Base-by-base conservation (phyloP, 192 early-diverging fungal species). In the Jimgerdemannia flammicorona region DNA sequence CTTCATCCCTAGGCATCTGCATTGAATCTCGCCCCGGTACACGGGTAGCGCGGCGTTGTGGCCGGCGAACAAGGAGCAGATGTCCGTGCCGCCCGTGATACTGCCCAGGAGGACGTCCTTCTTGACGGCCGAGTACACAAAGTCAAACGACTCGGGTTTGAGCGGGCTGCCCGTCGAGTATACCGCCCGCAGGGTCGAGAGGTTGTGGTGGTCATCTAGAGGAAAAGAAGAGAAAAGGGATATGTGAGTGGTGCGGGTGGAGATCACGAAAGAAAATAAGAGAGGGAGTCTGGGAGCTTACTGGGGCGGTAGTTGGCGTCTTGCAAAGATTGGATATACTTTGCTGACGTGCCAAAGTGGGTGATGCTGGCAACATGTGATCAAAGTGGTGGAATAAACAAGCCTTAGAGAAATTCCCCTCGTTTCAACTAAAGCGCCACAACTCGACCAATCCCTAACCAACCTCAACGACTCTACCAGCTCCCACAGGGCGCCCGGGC, bases 41-140 rank as follows among this genome's bases (percentile, higher is more conserved):
- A 98, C 97, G 3, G 96, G 95, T 8, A 95, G 84, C n/a, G 93
- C 89, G 3, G 90, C 85, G 72, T 97, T 97, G 77, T 95, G 94
- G 11, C 95, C 95, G 40, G 93, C 94, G 87, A 99, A 99, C 70
- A 98, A 83, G 10, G 97, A 98, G 79, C 93, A 94, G 72, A 99
- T 97, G 76, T 99, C 98, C 3, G 98, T 99, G 29, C 98, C 98
- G 41, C 98, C 95, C 54, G 97, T 97, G 78, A 99, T 97, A 3
- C 95, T 96, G 44, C 97, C 95, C 65, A 99, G 80, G 39, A 95
- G 84, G 11, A 99, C 78, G 78, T 97, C 91, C 71, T 83, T 66
- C 79, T 97, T 96, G 84, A 99, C 91, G 70, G 90, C 83, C 11
- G 83, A 72, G 78, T 97, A 98, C 42, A 97, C 93, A 85, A 91